These are phyloP conservation scores for Coffea eugenioides DNA, from an alignment of 257 asterid species.

Conservation along the genomic window DNA sequence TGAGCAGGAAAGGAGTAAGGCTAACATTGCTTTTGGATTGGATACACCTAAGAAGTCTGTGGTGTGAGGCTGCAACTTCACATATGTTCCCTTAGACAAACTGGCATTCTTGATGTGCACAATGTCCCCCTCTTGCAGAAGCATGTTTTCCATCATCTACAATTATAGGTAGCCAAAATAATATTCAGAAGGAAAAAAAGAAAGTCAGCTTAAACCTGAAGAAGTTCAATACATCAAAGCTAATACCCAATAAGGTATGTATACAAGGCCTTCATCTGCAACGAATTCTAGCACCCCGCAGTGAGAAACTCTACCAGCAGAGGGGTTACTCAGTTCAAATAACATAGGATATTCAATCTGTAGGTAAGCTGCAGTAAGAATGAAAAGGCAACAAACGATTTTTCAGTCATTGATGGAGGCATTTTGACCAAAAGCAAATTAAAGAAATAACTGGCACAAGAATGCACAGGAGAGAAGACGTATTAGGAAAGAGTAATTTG, in stretches of 20 bases:
- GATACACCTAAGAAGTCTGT: constrained; percentile 30
- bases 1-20: constrained; percentile 1
- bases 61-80: constrained; percentile 34
- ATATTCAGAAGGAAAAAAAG: not conserved
- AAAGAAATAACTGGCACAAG: not conserved
- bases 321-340: constrained; percentile 27
- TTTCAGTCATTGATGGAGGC: too few species aligned
- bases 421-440: not conserved
- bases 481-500: not conserved
- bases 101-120: constrained; percentile 26
- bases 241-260: constrained; percentile 33
- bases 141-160: constrained; percentile 46
- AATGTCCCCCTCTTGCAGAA: constrained; percentile 38
- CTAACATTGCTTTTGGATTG: constrained; percentile 42
- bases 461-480: not conserved
- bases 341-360: constrained; percentile 39
- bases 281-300: constrained; percentile 37
- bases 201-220: not conserved
- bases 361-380: constrained; percentile 24
- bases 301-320: constrained; percentile 23
- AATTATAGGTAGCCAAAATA: not conserved
- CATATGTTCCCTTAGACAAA: constrained; percentile 27
- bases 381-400: not conserved
- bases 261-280: constrained; percentile 35
- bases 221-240: not conserved